Evolutionary conservation across 306 rosid species (phyloP).

Genomic region (Mucuna pruriens): DNA sequence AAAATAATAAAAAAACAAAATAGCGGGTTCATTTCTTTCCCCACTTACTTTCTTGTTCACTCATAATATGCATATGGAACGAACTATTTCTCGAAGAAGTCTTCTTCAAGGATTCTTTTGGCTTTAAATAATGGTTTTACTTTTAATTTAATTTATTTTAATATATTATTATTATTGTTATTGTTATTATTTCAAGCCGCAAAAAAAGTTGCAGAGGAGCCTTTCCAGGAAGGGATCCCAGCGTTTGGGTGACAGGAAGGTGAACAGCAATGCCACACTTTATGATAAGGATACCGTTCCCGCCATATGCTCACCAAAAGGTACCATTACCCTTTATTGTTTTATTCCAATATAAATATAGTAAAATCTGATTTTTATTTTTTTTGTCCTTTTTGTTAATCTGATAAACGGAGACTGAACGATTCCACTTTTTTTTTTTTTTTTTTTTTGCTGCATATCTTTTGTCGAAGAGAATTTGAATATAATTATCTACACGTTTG

Average conservation of each 20-base stretch:
- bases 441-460: background rate
- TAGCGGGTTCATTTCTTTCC: background rate
- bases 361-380: background rate
- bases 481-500: slow-evolving; percentile 18
- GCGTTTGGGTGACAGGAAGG: slow-evolving; percentile 72
- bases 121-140: background rate
- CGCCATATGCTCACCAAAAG: slow-evolving; percentile 60
- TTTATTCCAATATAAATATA: background rate
- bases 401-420: background rate
- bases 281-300: slow-evolving; percentile 48
- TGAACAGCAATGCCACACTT: slow-evolving; percentile 37
- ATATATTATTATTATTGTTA: too few relatives aligned
- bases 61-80: background rate
- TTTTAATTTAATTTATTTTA: background rate
- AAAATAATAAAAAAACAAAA: too few relatives aligned
- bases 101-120: background rate
- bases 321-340: slow-evolving; percentile 41
- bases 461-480: slow-evolving; percentile 8
- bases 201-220: slow-evolving; percentile 74
- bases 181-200: background rate
- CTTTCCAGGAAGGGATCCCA: slow-evolving; percentile 73
- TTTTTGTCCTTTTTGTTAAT: background rate
- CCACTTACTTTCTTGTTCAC: background rate
- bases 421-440: background rate
- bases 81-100: background rate